Evolutionary conservation across 441 rosid species (phyloP).

Genomic region (Eutrema salsugineum): DNA sequence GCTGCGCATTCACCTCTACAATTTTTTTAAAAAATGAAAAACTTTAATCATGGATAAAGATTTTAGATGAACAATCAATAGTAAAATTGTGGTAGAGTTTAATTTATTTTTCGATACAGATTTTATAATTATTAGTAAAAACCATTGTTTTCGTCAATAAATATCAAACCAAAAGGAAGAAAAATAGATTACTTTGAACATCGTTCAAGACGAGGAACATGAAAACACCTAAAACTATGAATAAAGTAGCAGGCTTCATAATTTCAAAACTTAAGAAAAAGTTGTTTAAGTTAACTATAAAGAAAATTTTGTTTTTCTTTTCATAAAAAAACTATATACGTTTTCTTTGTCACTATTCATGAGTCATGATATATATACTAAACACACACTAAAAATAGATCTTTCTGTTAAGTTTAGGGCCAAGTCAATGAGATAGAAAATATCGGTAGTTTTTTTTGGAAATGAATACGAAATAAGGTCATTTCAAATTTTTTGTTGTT

Average conservation of each 20-base stretch:
- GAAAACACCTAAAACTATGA: neutral
- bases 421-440: neutral
- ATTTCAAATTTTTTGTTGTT: no score
- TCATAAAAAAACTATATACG: neutral
- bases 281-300: neutral
- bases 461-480: no score
- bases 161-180: no score
- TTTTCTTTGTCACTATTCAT: neutral
- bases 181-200: neutral
- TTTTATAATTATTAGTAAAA: neutral
- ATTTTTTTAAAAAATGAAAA: no score
- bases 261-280: neutral
- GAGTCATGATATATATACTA: neutral
- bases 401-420: neutral
- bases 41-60: no score
- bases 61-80: neutral
- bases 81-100: neutral
- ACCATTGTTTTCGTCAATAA: neutral
- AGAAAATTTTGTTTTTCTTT: neutral
- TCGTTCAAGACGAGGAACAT: neutral
- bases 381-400: neutral
- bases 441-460: no score
- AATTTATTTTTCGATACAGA: neutral
- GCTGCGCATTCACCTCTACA: conserved; percentile 1
- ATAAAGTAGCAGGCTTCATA: neutral